Conservation (phyloP, 495 filamentous ascomycete species). For the Chlorociboria aeruginascens region DNA sequence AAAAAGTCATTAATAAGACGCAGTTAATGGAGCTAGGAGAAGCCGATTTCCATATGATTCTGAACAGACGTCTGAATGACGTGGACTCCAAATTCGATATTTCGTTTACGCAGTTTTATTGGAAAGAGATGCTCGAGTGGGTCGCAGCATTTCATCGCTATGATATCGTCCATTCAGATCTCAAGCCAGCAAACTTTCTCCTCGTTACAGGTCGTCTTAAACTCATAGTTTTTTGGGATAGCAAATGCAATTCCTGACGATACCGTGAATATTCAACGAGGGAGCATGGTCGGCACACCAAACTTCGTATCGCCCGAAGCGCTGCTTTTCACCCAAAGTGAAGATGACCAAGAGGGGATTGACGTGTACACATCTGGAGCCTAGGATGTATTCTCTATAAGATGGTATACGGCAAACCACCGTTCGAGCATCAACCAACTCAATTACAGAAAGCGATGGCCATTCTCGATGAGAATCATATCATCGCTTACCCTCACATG, state of each 20-base stretch:
- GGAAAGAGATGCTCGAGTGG: conserved; percentile 98
- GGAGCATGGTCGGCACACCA: conserved; percentile 86
- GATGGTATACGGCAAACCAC: conserved; percentile 88
- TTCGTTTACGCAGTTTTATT: conserved; percentile 89
- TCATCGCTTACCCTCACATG: conserved; percentile 70
- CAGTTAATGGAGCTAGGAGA: conserved; percentile 95
- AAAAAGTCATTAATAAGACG: not conserved
- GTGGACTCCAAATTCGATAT: conserved; percentile 72
- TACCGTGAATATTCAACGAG: conserved; percentile 94
- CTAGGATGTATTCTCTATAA: conserved; percentile 94
- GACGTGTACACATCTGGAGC: conserved; percentile 93
- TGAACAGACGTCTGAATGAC: conserved; percentile 57
- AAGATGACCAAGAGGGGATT: conserved; percentile 36
- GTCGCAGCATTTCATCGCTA: conserved; percentile 74
- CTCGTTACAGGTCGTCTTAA: conserved; percentile 75
- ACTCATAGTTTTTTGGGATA: conserved; percentile 94
- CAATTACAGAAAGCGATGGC: conserved; percentile 63
- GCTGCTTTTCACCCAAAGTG: conserved; percentile 70
- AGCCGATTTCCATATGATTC: conserved; percentile 80
- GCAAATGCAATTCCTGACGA: conserved; percentile 91
- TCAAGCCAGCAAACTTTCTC: conserved; percentile 92
- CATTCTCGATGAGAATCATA: conserved; percentile 77
- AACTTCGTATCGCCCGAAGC: conserved; percentile 98
- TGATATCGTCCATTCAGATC: conserved; percentile 90
- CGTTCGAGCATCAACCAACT: conserved; percentile 83